Percentiles rank a stretch among this genome's conserved stretches.
Evolutionary conservation across 2,329 filamentous ascomycete species (phyloP).

Genomic region (Diaporthe ilicicola): DNA sequence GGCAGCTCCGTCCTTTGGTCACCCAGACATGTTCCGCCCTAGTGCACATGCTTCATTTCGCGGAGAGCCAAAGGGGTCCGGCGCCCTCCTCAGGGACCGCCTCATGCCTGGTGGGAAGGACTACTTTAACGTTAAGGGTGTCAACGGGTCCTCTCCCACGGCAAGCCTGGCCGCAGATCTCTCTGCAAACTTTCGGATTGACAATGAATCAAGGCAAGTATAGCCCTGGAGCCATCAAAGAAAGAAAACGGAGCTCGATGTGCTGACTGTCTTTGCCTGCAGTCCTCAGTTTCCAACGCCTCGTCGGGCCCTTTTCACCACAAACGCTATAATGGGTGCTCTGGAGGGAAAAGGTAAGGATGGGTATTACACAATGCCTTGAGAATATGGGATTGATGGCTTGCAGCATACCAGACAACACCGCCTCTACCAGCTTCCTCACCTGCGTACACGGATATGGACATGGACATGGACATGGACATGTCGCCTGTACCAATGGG

Average conservation of each 20-base stretch:
- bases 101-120: conserved; percentile 67
- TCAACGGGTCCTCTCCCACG: conserved; percentile 88
- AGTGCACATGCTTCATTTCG: conserved; percentile 57
- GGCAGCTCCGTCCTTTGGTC: conserved; percentile 70
- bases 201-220: conserved; percentile 80
- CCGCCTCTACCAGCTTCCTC: conserved; percentile 82
- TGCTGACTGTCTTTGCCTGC: conserved; percentile 37
- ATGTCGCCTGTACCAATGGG: conserved; percentile 87
- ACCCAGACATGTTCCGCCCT: conserved; percentile 61
- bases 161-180: conserved; percentile 91
- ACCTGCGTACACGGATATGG: conserved; percentile 69
- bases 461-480: conserved; percentile 81
- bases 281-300: conserved; percentile 87
- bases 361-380: not conserved
- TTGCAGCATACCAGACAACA: conserved; percentile 78
- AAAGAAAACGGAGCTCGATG: not conserved
- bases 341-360: conserved; percentile 67
- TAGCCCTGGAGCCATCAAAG: conserved; percentile 10
- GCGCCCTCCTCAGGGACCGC: conserved; percentile 82
- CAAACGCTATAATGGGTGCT: conserved; percentile 71
- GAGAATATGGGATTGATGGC: conserved; percentile 37
- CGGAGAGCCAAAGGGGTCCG: conserved; percentile 68
- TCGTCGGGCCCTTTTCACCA: conserved; percentile 84
- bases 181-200: conserved; percentile 96
- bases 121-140: conserved; percentile 83